A percentile compares a stretch with the other conserved stretches of the same genome.
Evolutionary conservation across 441 rosid species (phyloP).

Genomic region (Kokia cookei): DNA sequence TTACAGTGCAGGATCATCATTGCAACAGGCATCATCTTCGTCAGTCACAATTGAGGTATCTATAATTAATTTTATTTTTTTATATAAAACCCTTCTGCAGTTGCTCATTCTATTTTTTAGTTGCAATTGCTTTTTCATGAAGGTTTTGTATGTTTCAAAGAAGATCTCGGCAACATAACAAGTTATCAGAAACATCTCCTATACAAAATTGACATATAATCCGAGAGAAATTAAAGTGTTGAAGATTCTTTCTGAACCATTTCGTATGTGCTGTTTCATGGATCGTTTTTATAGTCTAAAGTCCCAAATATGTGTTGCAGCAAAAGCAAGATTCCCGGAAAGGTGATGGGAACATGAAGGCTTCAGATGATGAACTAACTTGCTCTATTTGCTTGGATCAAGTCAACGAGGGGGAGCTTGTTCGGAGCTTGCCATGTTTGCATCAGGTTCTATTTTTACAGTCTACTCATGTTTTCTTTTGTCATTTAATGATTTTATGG

Average conservation of each 20-base stretch:
- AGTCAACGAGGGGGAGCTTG: slow-evolving; percentile 39
- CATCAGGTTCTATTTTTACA: slow-evolving; percentile 30
- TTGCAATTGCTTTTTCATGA: background rate
- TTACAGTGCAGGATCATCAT: slow-evolving; percentile 29
- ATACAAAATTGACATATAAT: background rate
- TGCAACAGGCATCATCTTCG: slow-evolving; percentile 39
- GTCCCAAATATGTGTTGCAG: slow-evolving; percentile 12
- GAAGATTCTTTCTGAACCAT: background rate
- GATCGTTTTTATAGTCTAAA: background rate
- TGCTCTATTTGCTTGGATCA: slow-evolving; percentile 49
- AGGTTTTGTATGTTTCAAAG: background rate
- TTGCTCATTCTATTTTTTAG: background rate
- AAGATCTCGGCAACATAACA: background rate
- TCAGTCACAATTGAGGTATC: slow-evolving; percentile 40
- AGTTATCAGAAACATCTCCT: background rate
- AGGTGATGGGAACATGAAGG: slow-evolving; percentile 14
- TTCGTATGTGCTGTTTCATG: background rate
- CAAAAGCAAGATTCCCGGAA: slow-evolving; percentile 26
- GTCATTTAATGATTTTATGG: background rate
- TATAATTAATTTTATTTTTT: background rate
- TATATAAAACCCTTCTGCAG: background rate
- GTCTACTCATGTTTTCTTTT: background rate
- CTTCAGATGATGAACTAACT: slow-evolving; percentile 37
- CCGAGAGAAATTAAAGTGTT: background rate
- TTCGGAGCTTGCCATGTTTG: slow-evolving; percentile 49